phyloP scores from a whole-genome alignment of 2,329 filamentous ascomycete species.

The Ophiostoma montium region DNA sequence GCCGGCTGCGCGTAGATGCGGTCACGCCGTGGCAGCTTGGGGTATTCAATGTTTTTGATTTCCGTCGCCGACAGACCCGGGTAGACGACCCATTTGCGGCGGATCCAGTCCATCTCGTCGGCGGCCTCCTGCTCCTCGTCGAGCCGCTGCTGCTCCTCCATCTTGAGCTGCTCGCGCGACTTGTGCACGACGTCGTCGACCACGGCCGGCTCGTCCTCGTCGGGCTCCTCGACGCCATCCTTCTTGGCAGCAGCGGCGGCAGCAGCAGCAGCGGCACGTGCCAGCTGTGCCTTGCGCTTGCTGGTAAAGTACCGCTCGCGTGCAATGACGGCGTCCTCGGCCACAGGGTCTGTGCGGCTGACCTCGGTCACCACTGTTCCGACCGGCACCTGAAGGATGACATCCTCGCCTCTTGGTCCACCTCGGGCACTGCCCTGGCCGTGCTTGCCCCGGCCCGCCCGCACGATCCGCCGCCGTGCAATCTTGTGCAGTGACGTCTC shows the following conservation, averaged over 20 bases:
- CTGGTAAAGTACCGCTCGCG: conserved; percentile 4
- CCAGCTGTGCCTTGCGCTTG: conserved; percentile 5
- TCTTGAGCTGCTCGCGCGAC: conserved; percentile 17
- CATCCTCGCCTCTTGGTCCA: conserved; percentile 71
- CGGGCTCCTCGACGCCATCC: background rate
- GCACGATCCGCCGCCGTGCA: conserved; percentile 58
- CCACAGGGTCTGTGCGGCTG: conserved; percentile 60
- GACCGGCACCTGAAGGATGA: conserved; percentile 80
- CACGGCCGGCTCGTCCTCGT: background rate
- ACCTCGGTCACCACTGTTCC: conserved; percentile 84
- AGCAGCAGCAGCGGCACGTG: background rate
- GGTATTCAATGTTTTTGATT: conserved; percentile 39
- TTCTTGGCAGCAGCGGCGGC: background rate
- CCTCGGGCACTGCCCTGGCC: conserved; percentile 60
- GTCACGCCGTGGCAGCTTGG: conserved; percentile 36
- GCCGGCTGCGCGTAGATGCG: conserved; percentile 52
- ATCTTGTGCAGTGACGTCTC: conserved; percentile 92
- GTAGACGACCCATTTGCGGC: conserved; percentile 75
- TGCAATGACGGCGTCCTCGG: conserved; percentile 40
- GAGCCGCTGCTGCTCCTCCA: conserved; percentile 25
- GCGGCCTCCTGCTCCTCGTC: conserved; percentile 29
- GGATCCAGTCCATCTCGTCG: conserved; percentile 29
- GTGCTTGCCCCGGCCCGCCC: conserved; percentile 62
- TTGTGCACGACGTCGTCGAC: background rate
- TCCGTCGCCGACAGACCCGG: conserved; percentile 61